Evolutionary conservation across 257 asterid species (phyloP), one percentile per base, ranked within the genome.

Genomic region (Anisodus tanguticus): DNA sequence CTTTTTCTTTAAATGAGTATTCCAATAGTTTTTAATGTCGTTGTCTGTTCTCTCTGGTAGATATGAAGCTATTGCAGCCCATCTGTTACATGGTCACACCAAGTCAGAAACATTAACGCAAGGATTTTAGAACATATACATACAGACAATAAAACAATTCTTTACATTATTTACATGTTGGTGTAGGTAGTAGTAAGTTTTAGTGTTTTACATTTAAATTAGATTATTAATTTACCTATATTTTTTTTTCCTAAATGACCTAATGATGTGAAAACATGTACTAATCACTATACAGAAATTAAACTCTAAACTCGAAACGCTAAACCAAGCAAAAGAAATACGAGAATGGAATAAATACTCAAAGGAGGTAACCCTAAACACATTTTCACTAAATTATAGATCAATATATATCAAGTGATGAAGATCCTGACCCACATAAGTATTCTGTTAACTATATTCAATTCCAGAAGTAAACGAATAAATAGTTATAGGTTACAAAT

Each of bases 51-150:
- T 93, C 87, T 97, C 99, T 0, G 98, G 98, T 3, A 97, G 92
- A 79, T 97, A 97, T 1, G 97, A 91, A 85, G 99, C 98, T 67
- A 97, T 95, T 12, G 99, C 98, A n/a, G 99, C 99, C 99, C 99
- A 97, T 87, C 99, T 97, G 88, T 77, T 74, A 16, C 43, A 49
- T 19, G 41, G 60, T 72, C n/a, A 72, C 5, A 31, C 35, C 35
- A 31, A 31, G 35, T 31, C 35, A 31, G 35, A 31, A 31, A 31
- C 26, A 22, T 22, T 22, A 22, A 22, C 26, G 35, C 35, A 31
- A 31, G 35, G 35, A 31, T 31, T 31, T 31, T 31, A 31, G 35
- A 31, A 31, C 35, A 31, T 31, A 31, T 31, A 31, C 35, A 31
- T 31, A 31, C 35, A 31, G 35, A 31, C 35, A 31, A 31, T 31